Evolutionary conservation across 768 basidiomycete genomes (phyloP), one percentile per base, ranked within the genome.

Genomic region (Boletus reticuloceps): DNA sequence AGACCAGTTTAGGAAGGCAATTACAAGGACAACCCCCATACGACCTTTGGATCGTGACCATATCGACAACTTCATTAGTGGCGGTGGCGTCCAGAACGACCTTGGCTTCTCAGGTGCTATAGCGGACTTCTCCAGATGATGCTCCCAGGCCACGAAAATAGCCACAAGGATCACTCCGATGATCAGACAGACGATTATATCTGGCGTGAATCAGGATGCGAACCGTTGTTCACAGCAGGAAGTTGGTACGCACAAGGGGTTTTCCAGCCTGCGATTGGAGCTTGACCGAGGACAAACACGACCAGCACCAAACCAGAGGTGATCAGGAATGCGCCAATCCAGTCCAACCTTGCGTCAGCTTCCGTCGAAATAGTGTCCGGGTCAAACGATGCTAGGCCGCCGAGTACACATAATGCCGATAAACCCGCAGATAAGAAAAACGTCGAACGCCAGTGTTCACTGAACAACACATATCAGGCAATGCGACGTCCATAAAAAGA

Each of bases 221-320:
- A 58, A 68, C n/a, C 40, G 70, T 69, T 68, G 25, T 64, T 61
- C 20, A 19, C 38, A 34, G 44, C 14, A 42, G 25, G 20, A 39
- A 17, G 25, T 29, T 20, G 27, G 17, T 1, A 58, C 81, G 54
- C 58, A 85, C 83, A 82, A 6, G 73, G 60, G 5, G 85, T 85
- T 11, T 67, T 71, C 88, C 88, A 92, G 10, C 82, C 79, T 5
- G 83, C 86, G 17, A 77, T 71, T n/a, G 77, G 77, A 7, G 83
- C 89, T 58, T 89, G 82, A 46, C 85, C 82, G 5, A 94, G 78
- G 1, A 85, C 84, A 61, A 91, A 93, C 9, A 86, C 77, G 57
- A 94, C 76, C 0, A 93, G 70, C 2, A 87, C 80, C 32, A 93
- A 72, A 0, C 88, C 89, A 1, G 74, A 67, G 0, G 89, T 90